A percentile compares a stretch with the other conserved stretches of the same genome.
Conservation (phyloP, 2,329 filamentous ascomycete species). For the Trichothecium sympodiale region DNA sequence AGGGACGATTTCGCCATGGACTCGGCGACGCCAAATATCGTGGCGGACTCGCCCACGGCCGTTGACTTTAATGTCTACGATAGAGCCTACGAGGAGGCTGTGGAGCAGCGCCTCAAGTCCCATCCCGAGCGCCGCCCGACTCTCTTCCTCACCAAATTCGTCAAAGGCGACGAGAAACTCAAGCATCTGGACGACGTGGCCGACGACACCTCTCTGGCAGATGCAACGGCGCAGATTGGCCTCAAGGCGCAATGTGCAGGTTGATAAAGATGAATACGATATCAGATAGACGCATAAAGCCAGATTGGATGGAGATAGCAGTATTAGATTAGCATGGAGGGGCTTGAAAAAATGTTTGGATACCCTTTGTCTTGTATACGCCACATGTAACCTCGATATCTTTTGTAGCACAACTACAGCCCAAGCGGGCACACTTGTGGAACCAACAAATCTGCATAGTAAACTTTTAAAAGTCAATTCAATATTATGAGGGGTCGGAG, state of each 20-base stretch:
- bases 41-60: slow-evolving; percentile 76
- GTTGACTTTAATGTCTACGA: slow-evolving; percentile 86
- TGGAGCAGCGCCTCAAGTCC: slow-evolving; percentile 59
- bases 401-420: too few relatives aligned
- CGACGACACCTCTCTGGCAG: slow-evolving; percentile 15
- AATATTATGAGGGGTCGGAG: too few relatives aligned
- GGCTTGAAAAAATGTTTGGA: too few relatives aligned
- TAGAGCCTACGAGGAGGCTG: slow-evolving; percentile 65
- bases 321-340: neutral
- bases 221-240: slow-evolving; percentile 2
- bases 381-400: too few relatives aligned
- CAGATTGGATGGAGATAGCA: slow-evolving; percentile 3
- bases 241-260: neutral
- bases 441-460: too few relatives aligned
- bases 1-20: slow-evolving; percentile 32
- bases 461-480: too few relatives aligned
- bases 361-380: too few relatives aligned
- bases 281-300: neutral
- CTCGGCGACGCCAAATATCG: slow-evolving; percentile 32
- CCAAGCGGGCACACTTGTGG: too few relatives aligned
- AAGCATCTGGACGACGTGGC: slow-evolving; percentile 25
- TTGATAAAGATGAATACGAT: neutral
- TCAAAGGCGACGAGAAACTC: slow-evolving; percentile 31
- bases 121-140: slow-evolving; percentile 27
- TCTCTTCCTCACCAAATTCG: slow-evolving; percentile 37